Conservation (phyloP, 129 eudicot genomes). For the Artemisia tridentata region DNA sequence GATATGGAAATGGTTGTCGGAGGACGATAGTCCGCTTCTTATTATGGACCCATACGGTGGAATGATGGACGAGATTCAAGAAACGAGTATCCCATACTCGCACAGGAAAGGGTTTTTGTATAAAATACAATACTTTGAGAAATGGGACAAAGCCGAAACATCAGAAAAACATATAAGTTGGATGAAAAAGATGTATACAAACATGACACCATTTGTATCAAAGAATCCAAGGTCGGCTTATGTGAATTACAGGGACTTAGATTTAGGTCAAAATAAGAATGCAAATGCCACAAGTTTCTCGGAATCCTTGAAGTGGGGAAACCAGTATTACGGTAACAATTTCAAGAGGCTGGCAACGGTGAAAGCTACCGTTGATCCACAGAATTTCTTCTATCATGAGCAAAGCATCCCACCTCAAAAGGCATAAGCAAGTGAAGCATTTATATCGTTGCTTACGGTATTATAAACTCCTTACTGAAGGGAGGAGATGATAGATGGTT, state of each 20-base stretch:
- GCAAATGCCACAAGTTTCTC: conserved; percentile 1
- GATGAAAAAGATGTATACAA: background rate
- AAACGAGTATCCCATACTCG: conserved; percentile 18
- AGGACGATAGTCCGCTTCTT: conserved; percentile 6
- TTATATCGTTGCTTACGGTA: conserved; percentile 4
- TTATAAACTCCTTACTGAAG: conserved; percentile 1
- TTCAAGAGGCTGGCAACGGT: conserved; percentile 25
- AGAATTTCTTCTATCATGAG: conserved; percentile 22
- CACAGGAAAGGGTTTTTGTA: conserved; percentile 30
- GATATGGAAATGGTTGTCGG: conserved; percentile 24
- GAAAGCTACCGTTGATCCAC: conserved; percentile 23
- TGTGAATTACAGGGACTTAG: conserved; percentile 32
- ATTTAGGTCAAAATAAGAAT: conserved; percentile 13
- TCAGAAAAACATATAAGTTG: conserved; percentile 2
- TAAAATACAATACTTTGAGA: conserved; percentile 20
- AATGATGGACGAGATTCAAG: conserved; percentile 22
- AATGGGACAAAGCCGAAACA: conserved; percentile 19
- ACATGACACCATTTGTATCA: conserved; percentile 25
- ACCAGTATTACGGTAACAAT: conserved; percentile 20
- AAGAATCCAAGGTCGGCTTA: conserved; percentile 26
- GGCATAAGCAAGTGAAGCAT: background rate
- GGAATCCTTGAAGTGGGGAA: conserved; percentile 21
- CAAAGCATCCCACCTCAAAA: conserved; percentile 29
- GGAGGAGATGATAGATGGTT: background rate
- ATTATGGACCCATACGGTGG: conserved; percentile 34